phyloP scores from a whole-genome alignment of 2,329 filamentous ascomycete genomes.

The Pleomassaria siparia region DNA sequence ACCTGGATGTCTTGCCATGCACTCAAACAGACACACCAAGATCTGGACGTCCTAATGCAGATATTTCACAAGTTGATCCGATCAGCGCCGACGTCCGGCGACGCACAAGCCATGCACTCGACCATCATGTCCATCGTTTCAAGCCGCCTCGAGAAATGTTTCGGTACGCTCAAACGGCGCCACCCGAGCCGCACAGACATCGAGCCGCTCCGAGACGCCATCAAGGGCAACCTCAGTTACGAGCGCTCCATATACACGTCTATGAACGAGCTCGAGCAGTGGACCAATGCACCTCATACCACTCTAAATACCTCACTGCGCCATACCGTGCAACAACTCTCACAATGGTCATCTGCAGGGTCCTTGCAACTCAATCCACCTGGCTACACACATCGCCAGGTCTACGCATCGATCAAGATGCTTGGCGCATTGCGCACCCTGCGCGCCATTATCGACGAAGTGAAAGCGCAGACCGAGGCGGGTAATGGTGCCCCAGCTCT shows the following conservation, averaged over 20 bases:
- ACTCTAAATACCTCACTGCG: conserved; percentile 62
- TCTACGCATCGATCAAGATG: conserved; percentile 62
- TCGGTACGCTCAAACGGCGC: conserved; percentile 66
- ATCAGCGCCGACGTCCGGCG: conserved; percentile 68
- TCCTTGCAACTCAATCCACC: conserved; percentile 56
- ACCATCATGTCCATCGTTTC: conserved; percentile 73
- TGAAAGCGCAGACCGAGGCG: conserved; percentile 62
- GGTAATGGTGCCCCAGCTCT: conserved; percentile 64
- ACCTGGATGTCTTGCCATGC: conserved; percentile 71
- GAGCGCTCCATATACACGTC: conserved; percentile 65
- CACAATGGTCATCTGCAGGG: conserved; percentile 65
- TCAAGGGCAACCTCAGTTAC: conserved; percentile 60
- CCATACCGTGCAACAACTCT: conserved; percentile 62
- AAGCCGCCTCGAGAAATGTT: conserved; percentile 66
- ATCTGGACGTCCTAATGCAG: conserved; percentile 69
- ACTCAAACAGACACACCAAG: conserved; percentile 63
- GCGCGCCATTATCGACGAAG: conserved; percentile 65
- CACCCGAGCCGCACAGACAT: conserved; percentile 70
- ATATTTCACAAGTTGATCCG: conserved; percentile 73
- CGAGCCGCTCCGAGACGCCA: conserved; percentile 66
- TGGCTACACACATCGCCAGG: conserved; percentile 71
- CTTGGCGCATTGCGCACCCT: conserved; percentile 65
- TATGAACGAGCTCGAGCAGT: conserved; percentile 68
- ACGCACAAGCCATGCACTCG: conserved; percentile 70
- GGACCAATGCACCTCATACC: conserved; percentile 59